These are phyloP conservation scores for Cryptococcus sp. DNA, from an alignment of 1,284 basidiomycete species.

Conservation along the genomic window DNA sequence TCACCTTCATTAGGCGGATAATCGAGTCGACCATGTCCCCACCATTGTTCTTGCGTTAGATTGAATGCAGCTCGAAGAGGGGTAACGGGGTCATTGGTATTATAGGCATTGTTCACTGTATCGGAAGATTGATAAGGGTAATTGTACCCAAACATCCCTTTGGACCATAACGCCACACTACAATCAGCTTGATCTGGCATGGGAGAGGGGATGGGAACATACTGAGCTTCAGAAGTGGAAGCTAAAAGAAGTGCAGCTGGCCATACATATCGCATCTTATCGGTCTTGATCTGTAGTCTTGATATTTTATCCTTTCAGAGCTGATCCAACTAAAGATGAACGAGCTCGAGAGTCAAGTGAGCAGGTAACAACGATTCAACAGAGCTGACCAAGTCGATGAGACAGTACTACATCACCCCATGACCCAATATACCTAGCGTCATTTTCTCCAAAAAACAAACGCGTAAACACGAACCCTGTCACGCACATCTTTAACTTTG, in stretches of 20 bases:
- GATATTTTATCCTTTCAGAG: too few relatives aligned
- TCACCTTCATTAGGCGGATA: slow-evolving; percentile 57
- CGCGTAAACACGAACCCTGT: too few relatives aligned
- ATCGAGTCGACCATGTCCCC: slow-evolving; percentile 55
- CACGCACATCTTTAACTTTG: too few relatives aligned
- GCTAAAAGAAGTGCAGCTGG: not conserved
- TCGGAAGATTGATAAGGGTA: slow-evolving; percentile 11
- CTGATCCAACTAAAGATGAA: too few relatives aligned
- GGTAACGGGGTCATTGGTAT: slow-evolving; percentile 17
- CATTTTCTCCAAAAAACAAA: too few relatives aligned
- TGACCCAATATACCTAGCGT: too few relatives aligned
- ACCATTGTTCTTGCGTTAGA: slow-evolving; percentile 17
- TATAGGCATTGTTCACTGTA: slow-evolving; percentile 5
- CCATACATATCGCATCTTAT: not conserved
- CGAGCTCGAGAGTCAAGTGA: too few relatives aligned
- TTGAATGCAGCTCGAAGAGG: slow-evolving; percentile 15
- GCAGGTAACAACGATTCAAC: too few relatives aligned
- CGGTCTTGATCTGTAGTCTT: too few relatives aligned
- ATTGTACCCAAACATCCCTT: slow-evolving; percentile 21
- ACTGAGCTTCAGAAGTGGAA: not conserved
- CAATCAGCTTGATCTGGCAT: not conserved
- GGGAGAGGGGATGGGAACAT: too few relatives aligned
- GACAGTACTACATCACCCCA: too few relatives aligned
- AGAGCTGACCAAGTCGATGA: too few relatives aligned
- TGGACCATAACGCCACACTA: slow-evolving; percentile 20